Evolutionary conservation across 768 basidiomycete species (phyloP), one percentile per base, ranked within the genome.

Genomic region (Psilocybe tampanensis): DNA sequence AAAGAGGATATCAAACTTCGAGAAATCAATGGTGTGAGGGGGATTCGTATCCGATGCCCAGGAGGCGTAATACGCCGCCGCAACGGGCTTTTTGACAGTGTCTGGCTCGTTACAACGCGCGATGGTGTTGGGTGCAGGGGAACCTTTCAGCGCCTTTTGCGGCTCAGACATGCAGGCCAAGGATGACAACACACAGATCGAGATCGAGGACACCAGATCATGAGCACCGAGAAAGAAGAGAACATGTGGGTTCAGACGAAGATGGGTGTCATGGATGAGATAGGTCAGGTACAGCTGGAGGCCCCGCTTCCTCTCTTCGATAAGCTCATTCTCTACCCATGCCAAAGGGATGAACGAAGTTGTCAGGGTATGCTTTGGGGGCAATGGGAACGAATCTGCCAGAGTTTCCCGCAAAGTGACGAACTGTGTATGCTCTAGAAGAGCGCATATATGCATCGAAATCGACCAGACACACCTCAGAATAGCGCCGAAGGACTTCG

Each of bases 1-100:
- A 67, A 86, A 83, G 45, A 89, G 72, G 52, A 87, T 78, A 66
- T 89, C 85, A 64, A 86, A 87, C 64, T 82, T 78, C 44, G 76
- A 77, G 67, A 78, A 90, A 67, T 89, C 80, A 49, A 90, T 69
- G 8, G 67, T 66, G 67, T 84, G 81, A 1, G 87, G 86, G 0
- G 84, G 73, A 55, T 82, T 70, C 8, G 64, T 67, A 32, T 70
- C 71, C 5, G 71, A 75, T 29, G 75, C 70, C 85, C 85, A 86
- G 55, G 83, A 79, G 3, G 75, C 75, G 60, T 79, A 82, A 60
- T 81, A 82, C 1, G 80, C 72, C 0, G 76, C 81, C 9, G 75
- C 74, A 18, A 81, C 69, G 8, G 68, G 66, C 1, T 67, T 62
- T 43, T 21, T 47, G 42, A 58, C 66, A 21, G 42, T 63, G 19